Base-by-base conservation (phyloP, 805 yeast species). In the Saturnispora zaruensis region DNA sequence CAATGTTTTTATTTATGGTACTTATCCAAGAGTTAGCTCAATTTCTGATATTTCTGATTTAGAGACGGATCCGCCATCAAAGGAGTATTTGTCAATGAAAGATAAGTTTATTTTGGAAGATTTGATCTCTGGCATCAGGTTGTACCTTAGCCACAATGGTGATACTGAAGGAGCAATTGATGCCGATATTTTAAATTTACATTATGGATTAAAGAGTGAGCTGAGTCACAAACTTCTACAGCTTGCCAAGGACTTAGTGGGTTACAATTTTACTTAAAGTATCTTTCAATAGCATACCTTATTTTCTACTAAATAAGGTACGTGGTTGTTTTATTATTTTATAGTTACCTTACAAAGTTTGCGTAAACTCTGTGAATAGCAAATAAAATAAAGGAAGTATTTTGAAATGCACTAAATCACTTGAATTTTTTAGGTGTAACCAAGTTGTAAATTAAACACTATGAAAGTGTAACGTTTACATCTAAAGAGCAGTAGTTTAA, bases 191-290 rank as follows among this genome's bases (percentile, higher is more conserved):
- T 46, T 54, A 3, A 55, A 55, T 14, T 51, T 66, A 41, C 63
- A 59, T 47, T 60, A 56, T 46, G 58, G 61, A 30, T 50, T 66
- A 38, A 61, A 58, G 46, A 63, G 65, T 51, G 65, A 61, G 23
- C 51, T 66, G 24, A 58, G 62, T 38, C 62, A 66, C 46, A 55
- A 53, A 34, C 57, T 66, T 38, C 54, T 66, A 5, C 52, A 54
- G 37, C 44, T 66, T 42, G 63, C 63, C 2, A 60, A 57, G 55
- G 55, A 55, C 28, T 49, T 66, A 28, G 60, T 57, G 9, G 70
- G 70, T 5, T 66, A 66, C 41, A 43, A 51, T 16, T 46, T 37
- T 34, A 38, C 33, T 32, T 44, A 20, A 44, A 21, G 5, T 18
- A 21, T 34, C 6, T 3, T 24, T 11, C 20, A 23, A 36, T 24